Evolutionary conservation across 2,329 filamentous ascomycete species (phyloP).

Genomic region (Aspergillus hortae): DNA sequence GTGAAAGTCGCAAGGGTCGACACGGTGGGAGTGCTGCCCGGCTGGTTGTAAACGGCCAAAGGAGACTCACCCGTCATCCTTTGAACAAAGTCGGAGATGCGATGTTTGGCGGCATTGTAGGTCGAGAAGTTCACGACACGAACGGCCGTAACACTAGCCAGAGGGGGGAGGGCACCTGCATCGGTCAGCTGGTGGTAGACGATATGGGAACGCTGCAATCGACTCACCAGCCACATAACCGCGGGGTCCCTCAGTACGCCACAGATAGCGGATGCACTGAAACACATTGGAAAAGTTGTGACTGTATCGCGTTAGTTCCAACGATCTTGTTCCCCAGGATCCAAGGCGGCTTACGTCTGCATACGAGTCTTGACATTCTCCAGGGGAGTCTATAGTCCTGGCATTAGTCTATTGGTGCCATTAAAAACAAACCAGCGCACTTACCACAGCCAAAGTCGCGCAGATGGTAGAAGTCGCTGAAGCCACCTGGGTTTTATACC

Average conservation of each 20-base stretch:
- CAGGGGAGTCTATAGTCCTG: slow-evolving; percentile 37
- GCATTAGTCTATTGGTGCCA: slow-evolving; percentile 9
- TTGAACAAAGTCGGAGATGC: slow-evolving; percentile 38
- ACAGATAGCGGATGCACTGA: slow-evolving; percentile 44
- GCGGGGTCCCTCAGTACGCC: slow-evolving; percentile 45
- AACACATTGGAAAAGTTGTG: slow-evolving; percentile 44
- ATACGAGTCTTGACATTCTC: slow-evolving; percentile 50
- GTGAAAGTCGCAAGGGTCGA: slow-evolving; percentile 42
- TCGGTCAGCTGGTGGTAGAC: slow-evolving; percentile 1
- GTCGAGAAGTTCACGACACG: slow-evolving; percentile 46
- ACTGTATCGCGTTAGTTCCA: slow-evolving; percentile 21
- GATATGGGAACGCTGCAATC: background rate
- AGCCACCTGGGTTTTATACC: slow-evolving; percentile 45
- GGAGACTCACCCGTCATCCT: slow-evolving; percentile 40
- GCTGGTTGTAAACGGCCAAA: slow-evolving; percentile 38
- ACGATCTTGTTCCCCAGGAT: no score
- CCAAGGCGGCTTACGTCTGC: slow-evolving; percentile 40
- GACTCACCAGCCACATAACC: slow-evolving; percentile 45
- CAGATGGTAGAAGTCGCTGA: slow-evolving; percentile 43
- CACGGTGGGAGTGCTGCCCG: slow-evolving; percentile 40
- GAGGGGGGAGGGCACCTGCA: slow-evolving; percentile 42
- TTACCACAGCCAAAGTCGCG: slow-evolving; percentile 44
- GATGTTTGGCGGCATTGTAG: slow-evolving; percentile 42
- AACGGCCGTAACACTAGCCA: slow-evolving; percentile 44
- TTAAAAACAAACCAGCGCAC: slow-evolving; percentile 15